Base-by-base conservation (phyloP, 345 rosid genomes). In the Moricandia arvensis region DNA sequence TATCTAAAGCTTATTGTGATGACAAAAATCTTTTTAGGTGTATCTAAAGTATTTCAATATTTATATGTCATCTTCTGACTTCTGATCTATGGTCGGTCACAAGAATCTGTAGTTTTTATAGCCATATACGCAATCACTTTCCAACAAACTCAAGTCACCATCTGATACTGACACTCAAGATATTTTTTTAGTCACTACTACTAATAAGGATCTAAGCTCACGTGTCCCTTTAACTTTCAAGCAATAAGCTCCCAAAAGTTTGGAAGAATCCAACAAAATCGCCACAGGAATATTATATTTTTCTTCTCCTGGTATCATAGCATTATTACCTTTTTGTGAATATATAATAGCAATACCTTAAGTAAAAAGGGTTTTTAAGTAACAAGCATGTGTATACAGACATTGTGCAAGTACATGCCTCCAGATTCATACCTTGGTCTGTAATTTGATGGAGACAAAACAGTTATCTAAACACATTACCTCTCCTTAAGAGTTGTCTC, bases 231-330 rank as follows among this genome's bases (percentile, higher is more conserved):
- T 34, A 73, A 51, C 63, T 53, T 51, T 63, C 69, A 63, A 59
- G 26, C 54, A 51, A 51, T 7, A 63, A 26, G 16, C 47, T 34
- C 76, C 76, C 35, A 63, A 24, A 63, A 34, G 54, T 63, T 35
- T 63, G 76, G 69, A 73, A 73, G 69, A 51, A 49, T 21, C 69
- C 16, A 54, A 63, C 76, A 49, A 49, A 72, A 63, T 34, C 47
- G 31, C 33, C 60, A 45, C 38, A 1, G 4, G 18, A 61, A 60
- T 31, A 29, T 71, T 16, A 29, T 59, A 16, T 59, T 5, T 5
- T 15, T 38, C 34, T 37, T 49, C 33, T 37, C 49, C 4, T 37
- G n/a, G 9, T 37, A 38, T 41, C n/a, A 6, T 31, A 59, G 6
- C 43, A 26, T 27, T 29, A 70, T 27, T 27, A 69, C 74, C 17